Conservation (phyloP, 768 basidiomycete species). For the Lactarius indigo region DNA sequence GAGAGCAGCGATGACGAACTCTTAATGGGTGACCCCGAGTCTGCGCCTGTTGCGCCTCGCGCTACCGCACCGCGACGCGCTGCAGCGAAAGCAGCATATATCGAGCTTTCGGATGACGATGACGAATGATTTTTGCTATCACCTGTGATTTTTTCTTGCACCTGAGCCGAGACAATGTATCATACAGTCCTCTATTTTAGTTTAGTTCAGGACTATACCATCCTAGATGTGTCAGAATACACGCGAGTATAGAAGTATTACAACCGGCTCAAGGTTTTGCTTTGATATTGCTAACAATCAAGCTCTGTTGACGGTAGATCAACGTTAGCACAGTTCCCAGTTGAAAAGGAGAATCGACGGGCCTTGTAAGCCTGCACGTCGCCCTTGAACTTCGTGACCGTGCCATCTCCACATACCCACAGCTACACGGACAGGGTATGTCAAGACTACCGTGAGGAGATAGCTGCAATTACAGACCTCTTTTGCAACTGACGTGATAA, state of each 20-base stretch:
- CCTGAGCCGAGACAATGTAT: conserved; percentile 29
- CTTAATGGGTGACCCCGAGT: conserved; percentile 39
- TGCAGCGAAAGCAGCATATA: conserved; percentile 39
- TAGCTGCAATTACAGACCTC: conserved; percentile 48
- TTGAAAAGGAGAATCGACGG: conserved; percentile 16
- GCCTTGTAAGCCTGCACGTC: conserved; percentile 94
- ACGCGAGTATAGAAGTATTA: conserved; percentile 1
- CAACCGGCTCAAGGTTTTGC: conserved; percentile 29
- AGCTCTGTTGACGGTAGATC: conserved; percentile 3
- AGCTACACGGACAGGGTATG: conserved; percentile 45
- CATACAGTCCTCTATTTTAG: not conserved
- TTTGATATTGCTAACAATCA: conserved; percentile 35
- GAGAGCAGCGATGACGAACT: conserved; percentile 43
- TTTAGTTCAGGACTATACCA: not conserved
- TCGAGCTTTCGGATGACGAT: conserved; percentile 46
- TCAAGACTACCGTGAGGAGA: conserved; percentile 5
- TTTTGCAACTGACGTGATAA: conserved; percentile 85
- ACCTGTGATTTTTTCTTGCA: conserved; percentile 35
- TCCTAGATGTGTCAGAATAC: conserved; percentile 9
- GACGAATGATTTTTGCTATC: conserved; percentile 29
- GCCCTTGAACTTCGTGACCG: conserved; percentile 78
- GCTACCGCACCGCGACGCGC: conserved; percentile 44
- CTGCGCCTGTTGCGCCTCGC: conserved; percentile 40
- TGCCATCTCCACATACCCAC: conserved; percentile 89
- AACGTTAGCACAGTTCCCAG: not conserved